Evolutionary conservation across 1,284 basidiomycete species (phyloP).

Genomic region (Melampsora americana): DNA sequence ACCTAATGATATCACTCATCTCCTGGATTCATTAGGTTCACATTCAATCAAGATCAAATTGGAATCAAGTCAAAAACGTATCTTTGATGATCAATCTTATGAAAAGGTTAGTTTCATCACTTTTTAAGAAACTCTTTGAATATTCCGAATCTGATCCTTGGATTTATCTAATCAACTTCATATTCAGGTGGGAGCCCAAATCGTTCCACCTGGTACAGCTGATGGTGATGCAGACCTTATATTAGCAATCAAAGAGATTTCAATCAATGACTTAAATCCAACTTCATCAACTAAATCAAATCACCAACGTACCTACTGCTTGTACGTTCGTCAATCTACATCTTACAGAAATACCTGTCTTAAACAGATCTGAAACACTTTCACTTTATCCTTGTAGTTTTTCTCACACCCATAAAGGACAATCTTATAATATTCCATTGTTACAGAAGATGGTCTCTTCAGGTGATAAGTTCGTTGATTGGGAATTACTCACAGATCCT

Average conservation of each 20-base stretch:
- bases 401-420: conserved; percentile 78
- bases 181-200: conserved; percentile 68
- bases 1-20: conserved; percentile 65
- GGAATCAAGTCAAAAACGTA: conserved; percentile 69
- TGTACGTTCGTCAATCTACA: conserved; percentile 70
- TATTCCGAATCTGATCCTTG: background rate
- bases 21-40: conserved; percentile 58
- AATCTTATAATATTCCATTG: conserved; percentile 76
- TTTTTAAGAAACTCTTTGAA: background rate
- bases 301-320: conserved; percentile 33
- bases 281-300: conserved; percentile 43
- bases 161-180: background rate
- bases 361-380: background rate
- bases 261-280: conserved; percentile 61
- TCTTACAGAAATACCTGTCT: conserved; percentile 53
- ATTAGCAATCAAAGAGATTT: conserved; percentile 85
- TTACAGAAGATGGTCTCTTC: conserved; percentile 63
- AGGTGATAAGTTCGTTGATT: conserved; percentile 65
- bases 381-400: conserved; percentile 65
- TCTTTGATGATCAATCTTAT: conserved; percentile 67
- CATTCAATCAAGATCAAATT: conserved; percentile 67
- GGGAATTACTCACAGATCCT: conserved; percentile 68
- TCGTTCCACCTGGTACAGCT: conserved; percentile 57
- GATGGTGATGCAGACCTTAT: conserved; percentile 70
- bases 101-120: conserved; percentile 58